Percentiles rank a stretch among this genome's conserved stretches.
These are phyloP conservation scores for Pseudozyma flocculosa DNA, from an alignment of 1,284 basidiomycete species.

Conservation along the genomic window DNA sequence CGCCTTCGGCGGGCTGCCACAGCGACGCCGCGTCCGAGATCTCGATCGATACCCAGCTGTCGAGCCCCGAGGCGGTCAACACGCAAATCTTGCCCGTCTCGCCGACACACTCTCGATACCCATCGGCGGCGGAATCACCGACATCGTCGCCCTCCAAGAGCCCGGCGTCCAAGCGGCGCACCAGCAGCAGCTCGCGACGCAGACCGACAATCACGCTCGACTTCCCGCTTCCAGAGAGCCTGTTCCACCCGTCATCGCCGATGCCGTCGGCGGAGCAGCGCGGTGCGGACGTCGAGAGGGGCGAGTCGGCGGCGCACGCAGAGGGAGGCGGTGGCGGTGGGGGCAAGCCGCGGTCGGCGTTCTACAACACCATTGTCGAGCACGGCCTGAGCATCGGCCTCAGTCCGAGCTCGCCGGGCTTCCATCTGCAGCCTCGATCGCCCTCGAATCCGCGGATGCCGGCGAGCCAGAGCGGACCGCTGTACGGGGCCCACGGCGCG, in stretches of 20 bases:
- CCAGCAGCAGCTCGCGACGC: slow-evolving; percentile 2
- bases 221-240: slow-evolving; percentile 18
- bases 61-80: not conserved
- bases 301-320: not conserved
- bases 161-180: not conserved
- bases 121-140: not conserved
- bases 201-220: slow-evolving; percentile 40
- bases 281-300: too few species aligned
- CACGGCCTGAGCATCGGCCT: slow-evolving; percentile 53
- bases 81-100: not conserved
- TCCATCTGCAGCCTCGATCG: slow-evolving; percentile 44
- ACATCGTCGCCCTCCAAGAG: not conserved
- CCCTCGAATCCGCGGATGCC: slow-evolving; percentile 9
- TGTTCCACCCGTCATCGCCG: too few species aligned
- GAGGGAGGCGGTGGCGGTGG: too few species aligned
- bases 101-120: not conserved
- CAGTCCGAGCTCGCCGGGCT: slow-evolving; percentile 53
- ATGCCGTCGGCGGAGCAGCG: too few species aligned
- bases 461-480: not conserved
- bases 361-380: slow-evolving; percentile 45
- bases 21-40: not conserved
- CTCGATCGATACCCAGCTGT: not conserved
- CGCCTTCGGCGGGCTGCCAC: too few species aligned
- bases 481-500: slow-evolving; percentile 11
- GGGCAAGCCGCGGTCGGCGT: slow-evolving; percentile 7